A percentile compares a stretch with the other conserved stretches of the same genome.
Evolutionary conservation across 768 basidiomycete species (phyloP).

Genomic region (Mycena amicta): DNA sequence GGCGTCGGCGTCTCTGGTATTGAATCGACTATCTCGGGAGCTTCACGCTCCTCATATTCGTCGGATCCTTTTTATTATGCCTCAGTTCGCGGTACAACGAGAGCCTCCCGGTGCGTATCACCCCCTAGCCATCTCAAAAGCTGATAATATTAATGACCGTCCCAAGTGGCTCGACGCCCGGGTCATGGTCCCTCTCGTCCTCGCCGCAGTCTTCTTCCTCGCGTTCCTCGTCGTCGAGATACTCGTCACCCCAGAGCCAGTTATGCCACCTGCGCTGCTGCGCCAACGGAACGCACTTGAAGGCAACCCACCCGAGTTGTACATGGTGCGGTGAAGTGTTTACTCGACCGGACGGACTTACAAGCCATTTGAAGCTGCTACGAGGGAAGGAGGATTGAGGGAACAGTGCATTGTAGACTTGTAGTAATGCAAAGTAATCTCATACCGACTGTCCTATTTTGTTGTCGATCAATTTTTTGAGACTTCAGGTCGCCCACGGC

Average conservation of each 20-base stretch:
- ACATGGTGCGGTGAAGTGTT: too few species aligned
- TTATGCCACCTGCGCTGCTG: constrained; percentile 68
- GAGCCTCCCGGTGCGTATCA: constrained; percentile 26
- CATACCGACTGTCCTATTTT: too few species aligned
- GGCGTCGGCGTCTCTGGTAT: too few species aligned
- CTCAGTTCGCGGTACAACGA: neutral
- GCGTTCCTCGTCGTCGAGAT: constrained; percentile 67
- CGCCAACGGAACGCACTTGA: constrained; percentile 70
- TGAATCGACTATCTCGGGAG: constrained; percentile 82
- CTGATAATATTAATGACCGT: neutral
- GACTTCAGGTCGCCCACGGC: too few species aligned
- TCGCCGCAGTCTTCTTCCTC: constrained; percentile 47
- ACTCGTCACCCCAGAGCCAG: constrained; percentile 65
- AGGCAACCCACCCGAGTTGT: constrained; percentile 70
- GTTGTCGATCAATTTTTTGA: too few species aligned
- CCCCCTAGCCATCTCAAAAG: neutral
- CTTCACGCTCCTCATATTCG: constrained; percentile 51
- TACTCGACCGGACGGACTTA: too few species aligned
- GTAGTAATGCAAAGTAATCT: too few species aligned
- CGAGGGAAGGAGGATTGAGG: too few species aligned
- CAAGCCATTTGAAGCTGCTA: too few species aligned
- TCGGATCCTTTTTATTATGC: neutral
- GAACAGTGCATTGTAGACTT: too few species aligned
- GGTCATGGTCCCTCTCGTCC: constrained; percentile 53
- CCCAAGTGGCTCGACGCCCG: constrained; percentile 52